These are phyloP conservation scores for Saturnispora ahearnii DNA, from an alignment of 805 yeast species.

Conservation along the genomic window DNA sequence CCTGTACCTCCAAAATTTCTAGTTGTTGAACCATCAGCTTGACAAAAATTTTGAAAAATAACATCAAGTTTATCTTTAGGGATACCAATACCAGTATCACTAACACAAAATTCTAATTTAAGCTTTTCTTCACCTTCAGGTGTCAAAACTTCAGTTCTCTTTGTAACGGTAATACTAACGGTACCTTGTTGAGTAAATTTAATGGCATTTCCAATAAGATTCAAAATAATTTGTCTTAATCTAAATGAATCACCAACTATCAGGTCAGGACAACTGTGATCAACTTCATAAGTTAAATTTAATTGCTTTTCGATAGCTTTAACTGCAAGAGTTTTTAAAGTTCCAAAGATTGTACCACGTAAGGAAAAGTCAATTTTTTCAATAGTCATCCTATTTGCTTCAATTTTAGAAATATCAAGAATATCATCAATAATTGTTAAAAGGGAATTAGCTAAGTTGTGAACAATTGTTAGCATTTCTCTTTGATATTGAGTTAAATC, in stretches of 20 bases:
- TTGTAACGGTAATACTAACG: constrained; percentile 60
- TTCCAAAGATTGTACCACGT: constrained; percentile 84
- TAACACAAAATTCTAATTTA: constrained; percentile 70
- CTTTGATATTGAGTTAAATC: constrained; percentile 86
- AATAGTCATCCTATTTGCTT: constrained; percentile 88
- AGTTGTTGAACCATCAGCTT: constrained; percentile 90
- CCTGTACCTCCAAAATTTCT: constrained; percentile 93
- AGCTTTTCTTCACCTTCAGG: constrained; percentile 33
- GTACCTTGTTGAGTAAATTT: constrained; percentile 79
- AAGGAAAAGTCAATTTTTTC: constrained; percentile 82
- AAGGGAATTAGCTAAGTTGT: constrained; percentile 76
- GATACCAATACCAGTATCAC: constrained; percentile 88
- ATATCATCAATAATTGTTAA: constrained; percentile 85
- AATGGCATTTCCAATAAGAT: constrained; percentile 83
- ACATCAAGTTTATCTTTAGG: constrained; percentile 76
- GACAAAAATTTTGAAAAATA: constrained; percentile 84
- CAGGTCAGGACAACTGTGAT: constrained; percentile 79
- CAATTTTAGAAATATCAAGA: constrained; percentile 86
- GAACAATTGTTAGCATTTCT: constrained; percentile 85
- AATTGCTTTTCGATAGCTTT: constrained; percentile 82
- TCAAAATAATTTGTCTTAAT: constrained; percentile 76
- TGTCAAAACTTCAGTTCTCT: constrained; percentile 27
- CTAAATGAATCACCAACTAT: constrained; percentile 85
- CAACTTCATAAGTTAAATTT: constrained; percentile 72
- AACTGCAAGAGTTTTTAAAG: constrained; percentile 79